phyloP scores from a whole-genome alignment of 2,329 filamentous ascomycete genomes.

The Seiridium cupressi region DNA sequence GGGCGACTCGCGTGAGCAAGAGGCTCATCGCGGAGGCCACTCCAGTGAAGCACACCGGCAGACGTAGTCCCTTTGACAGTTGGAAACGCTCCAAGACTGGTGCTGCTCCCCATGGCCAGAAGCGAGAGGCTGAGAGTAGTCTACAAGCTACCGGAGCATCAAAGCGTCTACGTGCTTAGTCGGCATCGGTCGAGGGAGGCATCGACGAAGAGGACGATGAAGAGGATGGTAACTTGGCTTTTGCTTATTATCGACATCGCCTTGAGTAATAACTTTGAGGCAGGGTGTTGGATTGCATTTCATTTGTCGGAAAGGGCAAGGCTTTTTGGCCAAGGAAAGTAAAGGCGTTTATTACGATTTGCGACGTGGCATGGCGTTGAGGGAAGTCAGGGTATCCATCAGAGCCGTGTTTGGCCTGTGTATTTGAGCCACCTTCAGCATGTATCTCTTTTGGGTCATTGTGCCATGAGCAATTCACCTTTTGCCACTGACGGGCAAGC shows the following conservation, averaged over 20 bases:
- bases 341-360: not conserved
- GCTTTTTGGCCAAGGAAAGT: not conserved
- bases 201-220: no score
- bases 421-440: not conserved
- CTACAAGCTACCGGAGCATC: conserved; percentile 26
- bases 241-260: not conserved
- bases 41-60: conserved; percentile 37
- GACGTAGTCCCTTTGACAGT: conserved; percentile 61
- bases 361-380: not conserved
- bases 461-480: not conserved
- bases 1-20: conserved; percentile 56
- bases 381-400: not conserved
- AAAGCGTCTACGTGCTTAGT: conserved; percentile 30
- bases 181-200: conserved; percentile 5
- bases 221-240: not conserved
- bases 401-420: not conserved
- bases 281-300: no score
- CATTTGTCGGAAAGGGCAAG: no score
- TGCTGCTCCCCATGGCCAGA: conserved; percentile 35
- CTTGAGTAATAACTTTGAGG: not conserved
- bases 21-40: conserved; percentile 44
- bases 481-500: not conserved
- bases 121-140: conserved; percentile 38
- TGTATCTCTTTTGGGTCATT: not conserved
- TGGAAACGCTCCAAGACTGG: conserved; percentile 65